These are phyloP conservation scores for Coemansia aciculifera DNA, from an alignment of 192 early-diverging fungal genomes.

Conservation along the genomic window DNA sequence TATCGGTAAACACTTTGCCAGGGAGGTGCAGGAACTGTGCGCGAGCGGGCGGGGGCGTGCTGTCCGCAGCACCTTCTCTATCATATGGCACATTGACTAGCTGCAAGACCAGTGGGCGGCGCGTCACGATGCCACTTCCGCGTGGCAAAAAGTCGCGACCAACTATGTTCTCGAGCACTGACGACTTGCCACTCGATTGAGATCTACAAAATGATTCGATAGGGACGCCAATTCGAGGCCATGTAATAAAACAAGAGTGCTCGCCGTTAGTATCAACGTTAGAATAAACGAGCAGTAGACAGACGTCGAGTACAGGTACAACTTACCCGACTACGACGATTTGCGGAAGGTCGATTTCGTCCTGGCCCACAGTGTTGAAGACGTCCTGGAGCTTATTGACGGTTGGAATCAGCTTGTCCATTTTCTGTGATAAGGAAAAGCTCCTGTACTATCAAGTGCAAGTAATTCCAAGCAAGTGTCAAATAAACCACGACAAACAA, in stretches of 20 bases:
- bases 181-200: conserved; percentile 91
- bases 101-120: conserved; percentile 79
- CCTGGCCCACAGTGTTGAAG: conserved; percentile 72
- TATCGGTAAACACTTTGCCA: conserved; percentile 73
- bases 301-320: not conserved
- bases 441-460: conserved; percentile 3
- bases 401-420: conserved; percentile 81
- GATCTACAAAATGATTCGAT: conserved; percentile 53
- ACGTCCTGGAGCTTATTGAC: conserved; percentile 83
- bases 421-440: conserved; percentile 27
- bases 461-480: not conserved
- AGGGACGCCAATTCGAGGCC: not conserved
- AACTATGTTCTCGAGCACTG: conserved; percentile 97
- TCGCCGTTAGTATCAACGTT: not conserved
- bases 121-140: conserved; percentile 83
- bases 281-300: not conserved
- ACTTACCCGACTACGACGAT: conserved; percentile 80
- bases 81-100: conserved; percentile 61
- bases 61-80: conserved; percentile 1
- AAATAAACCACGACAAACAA: not conserved
- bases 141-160: conserved; percentile 97
- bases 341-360: conserved; percentile 77
- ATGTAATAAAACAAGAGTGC: not conserved
- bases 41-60: conserved; percentile 26
- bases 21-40: conserved; percentile 78